These are phyloP conservation scores for Candida tibetensis DNA, from an alignment of 805 yeast species.

Conservation along the genomic window DNA sequence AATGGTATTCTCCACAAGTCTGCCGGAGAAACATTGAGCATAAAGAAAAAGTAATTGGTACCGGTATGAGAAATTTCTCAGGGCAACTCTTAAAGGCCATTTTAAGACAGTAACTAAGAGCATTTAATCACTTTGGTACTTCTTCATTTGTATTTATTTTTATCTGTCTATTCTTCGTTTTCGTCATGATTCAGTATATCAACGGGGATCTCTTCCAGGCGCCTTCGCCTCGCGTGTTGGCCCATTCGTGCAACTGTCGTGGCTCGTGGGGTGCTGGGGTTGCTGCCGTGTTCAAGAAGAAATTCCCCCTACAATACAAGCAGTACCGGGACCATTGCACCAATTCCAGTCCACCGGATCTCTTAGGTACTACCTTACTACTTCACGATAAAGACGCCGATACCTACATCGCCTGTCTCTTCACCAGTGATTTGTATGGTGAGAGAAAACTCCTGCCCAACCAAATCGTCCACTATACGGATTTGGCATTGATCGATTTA, in stretches of 20 bases:
- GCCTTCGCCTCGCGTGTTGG: slow-evolving; percentile 45
- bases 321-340: slow-evolving; percentile 34
- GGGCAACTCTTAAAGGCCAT: no score
- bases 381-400: slow-evolving; percentile 34
- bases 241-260: slow-evolving; percentile 76
- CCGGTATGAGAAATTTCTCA: background rate
- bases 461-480: slow-evolving; percentile 52
- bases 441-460: slow-evolving; percentile 38
- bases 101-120: no score
- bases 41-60: background rate
- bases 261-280: slow-evolving; percentile 89
- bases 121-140: no score
- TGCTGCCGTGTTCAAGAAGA: slow-evolving; percentile 53
- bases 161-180: background rate
- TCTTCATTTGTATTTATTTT: no score
- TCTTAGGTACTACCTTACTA: slow-evolving; percentile 57
- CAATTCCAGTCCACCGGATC: slow-evolving; percentile 16
- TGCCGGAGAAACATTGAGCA: slow-evolving; percentile 23
- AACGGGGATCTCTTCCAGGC: slow-evolving; percentile 55
- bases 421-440: slow-evolving; percentile 59
- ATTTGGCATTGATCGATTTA: slow-evolving; percentile 47
- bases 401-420: slow-evolving; percentile 59
- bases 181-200: slow-evolving; percentile 43
- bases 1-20: slow-evolving; percentile 29
- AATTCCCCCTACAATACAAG: slow-evolving; percentile 52